Base-by-base conservation (phyloP, 352 stramenopile genomes). In the Phytopythium litorale region DNA sequence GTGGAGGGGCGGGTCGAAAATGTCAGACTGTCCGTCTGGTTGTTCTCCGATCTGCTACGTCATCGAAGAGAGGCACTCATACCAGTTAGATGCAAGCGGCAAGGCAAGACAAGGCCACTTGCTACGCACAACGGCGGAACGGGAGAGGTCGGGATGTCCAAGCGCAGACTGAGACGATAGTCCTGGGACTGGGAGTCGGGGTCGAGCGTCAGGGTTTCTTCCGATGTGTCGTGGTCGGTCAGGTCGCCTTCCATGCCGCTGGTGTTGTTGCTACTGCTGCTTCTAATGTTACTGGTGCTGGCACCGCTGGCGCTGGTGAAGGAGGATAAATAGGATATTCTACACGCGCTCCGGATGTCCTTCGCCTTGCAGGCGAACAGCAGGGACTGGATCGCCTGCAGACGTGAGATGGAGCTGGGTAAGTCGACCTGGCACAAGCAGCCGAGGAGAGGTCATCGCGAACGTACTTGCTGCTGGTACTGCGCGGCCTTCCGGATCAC, bases 351-450 rank as follows among this genome's bases (percentile, higher is more conserved):
- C 48, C 73, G 78, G 45, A 94, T 88, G 21, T 92, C 82, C 58
- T 90, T 92, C 15, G 83, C 81, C 46, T 89, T 90, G 71, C 81
- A 92, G 3, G 81, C 84, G 58, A 90, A 94, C 67, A 94, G 56
- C 12, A 94, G 64, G 15, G 81, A 84, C 43, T 91, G 82, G 43
- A 94, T 91, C 6, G 82, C 84, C 81, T 92, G 65, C 62, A 23
- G 15, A 28, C 32, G 25, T 53, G 32, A 53, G 23, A 6, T 9
- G 21, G 23, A 4, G 12, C 28, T 18, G 45, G 13, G 12, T 53
- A 4, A 28, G 13, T 35, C 32, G 12, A 7, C 25, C 25, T 1
- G 2, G n/a, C 6, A 50, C 5, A 30, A n/a, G 19, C 0, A 11
- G 6, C 5, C 16, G 35, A 15, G 15, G 35, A 37, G 18, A 30